Percentiles rank a stretch among this genome's conserved stretches.
phyloP scores from a whole-genome alignment of 2,329 filamentous ascomycete species.

The Pseudofabraea citricarpa region DNA sequence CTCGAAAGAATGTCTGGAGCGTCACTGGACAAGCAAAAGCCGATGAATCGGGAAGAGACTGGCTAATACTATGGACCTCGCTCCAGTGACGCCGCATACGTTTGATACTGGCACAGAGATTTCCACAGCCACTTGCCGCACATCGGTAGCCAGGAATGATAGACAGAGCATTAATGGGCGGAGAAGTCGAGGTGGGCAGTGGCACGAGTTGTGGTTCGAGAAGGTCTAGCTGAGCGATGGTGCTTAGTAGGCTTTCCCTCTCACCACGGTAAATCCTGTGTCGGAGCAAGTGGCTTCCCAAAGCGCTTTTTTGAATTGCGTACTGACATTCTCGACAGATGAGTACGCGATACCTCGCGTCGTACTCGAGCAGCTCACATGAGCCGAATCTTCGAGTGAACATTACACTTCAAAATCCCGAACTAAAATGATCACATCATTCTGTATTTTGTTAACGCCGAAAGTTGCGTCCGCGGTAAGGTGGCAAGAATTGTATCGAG shows the following conservation, averaged over 20 bases:
- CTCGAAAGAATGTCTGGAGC: slow-evolving; percentile 33
- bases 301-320: slow-evolving; percentile 32
- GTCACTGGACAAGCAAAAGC: slow-evolving; percentile 14
- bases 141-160: slow-evolving; percentile 28
- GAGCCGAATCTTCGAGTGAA: slow-evolving; percentile 13
- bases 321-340: slow-evolving; percentile 32
- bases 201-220: slow-evolving; percentile 27
- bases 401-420: too few relatives aligned
- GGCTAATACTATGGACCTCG: slow-evolving; percentile 19
- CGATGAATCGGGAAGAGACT: slow-evolving; percentile 1
- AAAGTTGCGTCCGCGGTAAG: too few relatives aligned
- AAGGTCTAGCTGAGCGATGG: slow-evolving; percentile 23
- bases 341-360: slow-evolving; percentile 22
- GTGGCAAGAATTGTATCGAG: too few relatives aligned
- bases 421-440: too few relatives aligned
- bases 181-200: slow-evolving; percentile 16
- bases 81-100: slow-evolving; percentile 30
- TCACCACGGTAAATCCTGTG: slow-evolving; percentile 33
- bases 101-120: slow-evolving; percentile 29
- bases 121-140: slow-evolving; percentile 19
- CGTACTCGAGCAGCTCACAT: slow-evolving; percentile 18
- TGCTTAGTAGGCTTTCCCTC: slow-evolving; percentile 21
- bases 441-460: too few relatives aligned
- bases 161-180: slow-evolving; percentile 25
- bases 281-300: slow-evolving; percentile 31